These are phyloP conservation scores for Puccinia coronata DNA, from an alignment of 1,284 basidiomycete genomes.

Conservation along the genomic window DNA sequence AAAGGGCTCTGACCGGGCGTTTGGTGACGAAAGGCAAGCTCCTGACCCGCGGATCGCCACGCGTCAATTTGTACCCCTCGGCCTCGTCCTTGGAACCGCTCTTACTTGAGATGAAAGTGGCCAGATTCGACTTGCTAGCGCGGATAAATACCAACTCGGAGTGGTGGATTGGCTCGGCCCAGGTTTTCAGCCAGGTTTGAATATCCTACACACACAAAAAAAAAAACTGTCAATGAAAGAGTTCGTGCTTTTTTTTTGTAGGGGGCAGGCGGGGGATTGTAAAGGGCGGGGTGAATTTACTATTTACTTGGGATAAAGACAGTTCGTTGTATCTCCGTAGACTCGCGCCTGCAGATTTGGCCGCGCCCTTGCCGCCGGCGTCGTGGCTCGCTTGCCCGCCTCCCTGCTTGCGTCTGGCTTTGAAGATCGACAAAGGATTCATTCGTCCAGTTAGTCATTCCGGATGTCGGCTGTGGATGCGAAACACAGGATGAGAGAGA, in stretches of 20 bases:
- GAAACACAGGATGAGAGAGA: neutral
- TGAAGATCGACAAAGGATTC: no score
- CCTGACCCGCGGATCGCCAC: conserved; percentile 71
- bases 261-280: no score
- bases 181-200: conserved; percentile 73
- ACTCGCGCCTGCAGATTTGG: conserved; percentile 91
- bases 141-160: conserved; percentile 87
- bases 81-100: conserved; percentile 17
- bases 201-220: conserved; percentile 69
- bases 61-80: conserved; percentile 57
- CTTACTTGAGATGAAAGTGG: conserved; percentile 78
- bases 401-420: conserved; percentile 94
- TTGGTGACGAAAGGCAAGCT: conserved; percentile 92
- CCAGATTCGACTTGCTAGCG: conserved; percentile 73
- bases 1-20: conserved; percentile 69
- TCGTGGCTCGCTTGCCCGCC: conserved; percentile 92
- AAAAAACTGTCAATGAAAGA: neutral
- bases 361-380: conserved; percentile 79
- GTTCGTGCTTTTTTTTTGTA: no score
- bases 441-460: no score
- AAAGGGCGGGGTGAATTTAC: neutral
- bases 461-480: no score
- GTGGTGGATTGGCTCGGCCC: conserved; percentile 76
- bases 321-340: conserved; percentile 94
- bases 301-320: conserved; percentile 78